Conservation (phyloP, 331 rosid genomes). For the Quercus lobata region DNA sequence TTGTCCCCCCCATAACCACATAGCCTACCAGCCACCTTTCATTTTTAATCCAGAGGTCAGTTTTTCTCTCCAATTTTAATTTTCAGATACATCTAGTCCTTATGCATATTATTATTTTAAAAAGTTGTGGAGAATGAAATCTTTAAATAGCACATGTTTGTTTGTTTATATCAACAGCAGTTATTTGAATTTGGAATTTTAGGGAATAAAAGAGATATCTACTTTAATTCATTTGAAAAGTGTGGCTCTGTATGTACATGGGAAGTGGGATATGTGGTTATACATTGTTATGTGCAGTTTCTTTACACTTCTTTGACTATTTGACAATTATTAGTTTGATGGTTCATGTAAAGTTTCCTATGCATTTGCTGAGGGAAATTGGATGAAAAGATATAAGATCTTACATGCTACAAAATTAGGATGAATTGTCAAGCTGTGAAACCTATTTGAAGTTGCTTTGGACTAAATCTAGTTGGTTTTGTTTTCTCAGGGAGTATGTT, state of each 20-base stretch:
- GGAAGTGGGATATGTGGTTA: background rate
- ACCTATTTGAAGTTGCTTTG: background rate
- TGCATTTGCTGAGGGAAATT: background rate
- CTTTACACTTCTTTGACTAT: background rate
- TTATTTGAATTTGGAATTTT: background rate
- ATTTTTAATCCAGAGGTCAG: constrained; percentile 50
- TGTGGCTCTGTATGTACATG: background rate
- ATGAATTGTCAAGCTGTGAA: constrained; percentile 3
- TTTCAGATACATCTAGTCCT: background rate
- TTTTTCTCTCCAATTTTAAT: background rate
- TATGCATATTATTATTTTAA: background rate
- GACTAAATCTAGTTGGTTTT: background rate
- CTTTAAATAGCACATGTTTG: background rate
- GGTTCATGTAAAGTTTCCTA: background rate
- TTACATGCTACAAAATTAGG: background rate
- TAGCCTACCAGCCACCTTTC: constrained; percentile 15
- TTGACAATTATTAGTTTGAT: background rate
- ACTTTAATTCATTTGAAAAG: background rate
- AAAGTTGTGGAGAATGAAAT: background rate
- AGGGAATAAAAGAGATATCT: background rate
- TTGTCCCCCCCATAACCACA: constrained; percentile 22
- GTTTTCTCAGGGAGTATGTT: background rate
- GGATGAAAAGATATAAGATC: background rate
- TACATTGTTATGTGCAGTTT: background rate
- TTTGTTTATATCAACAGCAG: background rate